Base-by-base conservation (phyloP, 169 alveolate species). In the Cryptosporidium meleagridis region DNA sequence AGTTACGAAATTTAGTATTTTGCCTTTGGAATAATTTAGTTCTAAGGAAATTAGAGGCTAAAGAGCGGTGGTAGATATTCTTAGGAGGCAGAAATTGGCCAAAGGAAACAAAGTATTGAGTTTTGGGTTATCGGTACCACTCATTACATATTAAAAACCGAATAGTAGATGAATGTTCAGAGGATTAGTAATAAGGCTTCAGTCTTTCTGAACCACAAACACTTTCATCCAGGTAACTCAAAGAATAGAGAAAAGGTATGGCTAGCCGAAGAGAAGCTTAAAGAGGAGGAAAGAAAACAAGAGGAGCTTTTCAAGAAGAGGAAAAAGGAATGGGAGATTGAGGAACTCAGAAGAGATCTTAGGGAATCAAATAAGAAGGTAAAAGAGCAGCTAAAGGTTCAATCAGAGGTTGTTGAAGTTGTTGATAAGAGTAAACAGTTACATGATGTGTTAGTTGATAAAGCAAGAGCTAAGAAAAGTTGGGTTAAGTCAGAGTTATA, bases 181-280 rank as follows among this genome's bases (percentile, higher is more conserved):
- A 96, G 95, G 91, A 96, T 96, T 65, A 97, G 98, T 16, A 95
- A 95, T 84, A 96, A 96, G 86, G 94, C 98, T 45, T 96, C 98
- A 26, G 96, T 97, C 52, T 96, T 96, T 85, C 94, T 96, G 91
- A 95, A 95, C 92, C 98, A 96, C 91, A 96, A 96, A 91, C 97
- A 95, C 84, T 96, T 96, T 87, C 99, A 97, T 91, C 99, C 99
- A 39, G 98, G 98, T 16, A 80, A 80, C 51, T 62, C 75, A 31
- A 80, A 65, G 65, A 80, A 97, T 93, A 94, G 96, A 84, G 99
- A 97, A 85, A 95, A 96, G 87, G 99, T 97, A 18, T 97, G 99
- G 99, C 93, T 96, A 39, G 99, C 99, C 26, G 99, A 97, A 86
- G 97, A 97, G 92, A 97, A 96, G 84, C 97, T 95, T 89, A 94